A percentile compares a stretch with the other conserved stretches of the same genome.
Evolutionary conservation across 345 rosid species (phyloP).

Genomic region (Eucalyptus cladocalyx): DNA sequence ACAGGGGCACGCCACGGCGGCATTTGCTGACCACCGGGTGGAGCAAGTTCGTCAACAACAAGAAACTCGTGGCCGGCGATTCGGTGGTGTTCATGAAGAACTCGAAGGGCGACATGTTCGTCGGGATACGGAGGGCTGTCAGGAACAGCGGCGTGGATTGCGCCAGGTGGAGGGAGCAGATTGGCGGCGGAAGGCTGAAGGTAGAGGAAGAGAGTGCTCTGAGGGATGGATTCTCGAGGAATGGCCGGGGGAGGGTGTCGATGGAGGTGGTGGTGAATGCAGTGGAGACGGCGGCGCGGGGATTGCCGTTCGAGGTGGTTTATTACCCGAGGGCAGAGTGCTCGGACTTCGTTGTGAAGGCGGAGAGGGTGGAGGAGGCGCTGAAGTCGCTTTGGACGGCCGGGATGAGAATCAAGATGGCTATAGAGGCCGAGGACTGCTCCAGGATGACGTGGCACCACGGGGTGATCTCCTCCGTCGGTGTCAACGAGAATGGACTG

Average conservation of each 20-base stretch:
- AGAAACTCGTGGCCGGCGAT: conserved; percentile 89
- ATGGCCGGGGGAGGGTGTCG: conserved; percentile 34
- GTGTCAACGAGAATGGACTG: conserved; percentile 21
- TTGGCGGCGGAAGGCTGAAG: background rate
- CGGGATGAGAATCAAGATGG: conserved; percentile 80
- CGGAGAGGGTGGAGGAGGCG: conserved; percentile 69
- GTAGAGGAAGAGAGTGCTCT: background rate
- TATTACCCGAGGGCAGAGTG: conserved; percentile 69
- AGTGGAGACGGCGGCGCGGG: conserved; percentile 34
- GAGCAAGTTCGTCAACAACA: conserved; percentile 84
- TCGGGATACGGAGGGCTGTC: conserved; percentile 54
- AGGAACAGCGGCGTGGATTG: conserved; percentile 13
- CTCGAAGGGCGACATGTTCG: conserved; percentile 33
- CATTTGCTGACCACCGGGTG: conserved; percentile 91
- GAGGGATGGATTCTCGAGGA: conserved; percentile 6
- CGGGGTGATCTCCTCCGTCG: conserved; percentile 41
- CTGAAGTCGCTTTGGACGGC: conserved; percentile 29
- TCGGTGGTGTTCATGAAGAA: conserved; percentile 79
- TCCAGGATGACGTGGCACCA: conserved; percentile 70
- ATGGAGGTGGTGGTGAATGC: conserved; percentile 47
- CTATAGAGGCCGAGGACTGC: conserved; percentile 70
- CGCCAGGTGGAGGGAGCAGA: conserved; percentile 38
- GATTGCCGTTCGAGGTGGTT: conserved; percentile 61
- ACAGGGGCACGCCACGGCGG: conserved; percentile 80
- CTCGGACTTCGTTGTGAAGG: conserved; percentile 68